These are phyloP conservation scores for Rhynchospora breviuscula DNA, from an alignment of 176 grass and related monocot species.

Conservation along the genomic window DNA sequence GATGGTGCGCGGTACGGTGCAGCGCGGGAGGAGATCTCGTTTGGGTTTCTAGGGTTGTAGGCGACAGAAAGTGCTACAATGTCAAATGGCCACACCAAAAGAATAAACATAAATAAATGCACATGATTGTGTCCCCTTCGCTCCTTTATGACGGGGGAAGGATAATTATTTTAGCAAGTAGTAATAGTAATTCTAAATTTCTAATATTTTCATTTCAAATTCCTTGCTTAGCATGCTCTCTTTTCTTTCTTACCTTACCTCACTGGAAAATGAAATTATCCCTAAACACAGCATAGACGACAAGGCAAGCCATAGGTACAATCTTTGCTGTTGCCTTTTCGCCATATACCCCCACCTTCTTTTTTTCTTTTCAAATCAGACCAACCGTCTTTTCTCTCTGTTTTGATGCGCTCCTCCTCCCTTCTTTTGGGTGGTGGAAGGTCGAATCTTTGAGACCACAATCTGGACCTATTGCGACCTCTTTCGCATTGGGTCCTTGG, in stretches of 20 bases:
- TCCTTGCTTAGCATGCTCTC: not conserved
- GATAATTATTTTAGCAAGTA: not conserved
- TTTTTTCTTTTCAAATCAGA: constrained; percentile 9
- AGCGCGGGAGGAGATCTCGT: too few relatives aligned
- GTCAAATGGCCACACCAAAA: not conserved
- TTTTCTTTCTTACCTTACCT: not conserved
- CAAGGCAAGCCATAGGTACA: constrained; percentile 14
- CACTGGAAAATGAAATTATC: constrained; percentile 12
- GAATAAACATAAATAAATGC: not conserved
- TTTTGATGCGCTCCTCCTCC: not conserved
- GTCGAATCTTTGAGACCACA: constrained; percentile 5
- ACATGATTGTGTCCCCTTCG: not conserved
- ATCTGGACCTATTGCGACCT: not conserved
- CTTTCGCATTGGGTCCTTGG: constrained; percentile 6
- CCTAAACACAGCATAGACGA: constrained; percentile 5
- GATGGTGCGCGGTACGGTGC: too few relatives aligned
- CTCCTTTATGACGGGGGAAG: not conserved
- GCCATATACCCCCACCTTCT: not conserved
- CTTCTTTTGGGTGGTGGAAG: not conserved
- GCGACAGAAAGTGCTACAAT: not conserved
- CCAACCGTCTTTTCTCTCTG: constrained; percentile 2
- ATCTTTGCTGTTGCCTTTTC: constrained; percentile 13
- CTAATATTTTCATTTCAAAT: not conserved
- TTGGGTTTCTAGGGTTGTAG: not conserved
- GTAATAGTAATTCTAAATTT: not conserved